Evolutionary conservation across 768 basidiomycete genomes (phyloP), one percentile per base, ranked within the genome.

Genomic region (Tylopilus sp.): DNA sequence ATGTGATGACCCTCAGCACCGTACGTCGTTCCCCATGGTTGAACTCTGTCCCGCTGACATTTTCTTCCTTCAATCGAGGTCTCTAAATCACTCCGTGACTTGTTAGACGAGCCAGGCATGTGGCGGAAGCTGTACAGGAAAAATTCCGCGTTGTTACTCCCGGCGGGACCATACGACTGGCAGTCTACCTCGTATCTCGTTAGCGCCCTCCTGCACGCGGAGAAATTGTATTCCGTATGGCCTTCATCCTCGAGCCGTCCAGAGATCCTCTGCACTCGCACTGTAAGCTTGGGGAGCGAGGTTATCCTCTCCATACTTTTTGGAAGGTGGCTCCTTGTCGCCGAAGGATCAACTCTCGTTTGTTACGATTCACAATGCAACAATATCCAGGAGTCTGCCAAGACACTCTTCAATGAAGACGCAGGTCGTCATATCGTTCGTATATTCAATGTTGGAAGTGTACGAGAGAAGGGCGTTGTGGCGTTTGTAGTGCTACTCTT

Each of bases 121-220:
- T 59, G 58, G 56, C 26, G 9, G 14, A 50, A 25, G 4, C 8
- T 45, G 6, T 50, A 53, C 17, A 41, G 7, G 31, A 37, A 37
- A 42, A 31, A 24, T 22, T 6, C 24, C 2, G 8, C 44, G 31
- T 33, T 45, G 10, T n/a, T 36, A n/a, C 22, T 51, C 17, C 47
- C 53, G n/a, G 34, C 50, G 7, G 58, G 58, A 19, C 59, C 58
- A 10, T 43, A 45, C 10, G 28, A 52, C 4, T 60, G 57, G 58
- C 57, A 60, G 40, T 43, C 58, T 25, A 33, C 52, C 6, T 37
- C 57, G 2, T 46, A 52, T 30, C 44, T 59, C 33, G 14, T 45
- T 33, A 31, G 44, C 8, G 25, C 26, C 13, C 54, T 60, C 10
- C 34, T 55, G n/a, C 44, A 41, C n/a, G 51, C 49, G 6, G 44